phyloP scores from a whole-genome alignment of 345 rosid genomes.

The Salix viminalis region DNA sequence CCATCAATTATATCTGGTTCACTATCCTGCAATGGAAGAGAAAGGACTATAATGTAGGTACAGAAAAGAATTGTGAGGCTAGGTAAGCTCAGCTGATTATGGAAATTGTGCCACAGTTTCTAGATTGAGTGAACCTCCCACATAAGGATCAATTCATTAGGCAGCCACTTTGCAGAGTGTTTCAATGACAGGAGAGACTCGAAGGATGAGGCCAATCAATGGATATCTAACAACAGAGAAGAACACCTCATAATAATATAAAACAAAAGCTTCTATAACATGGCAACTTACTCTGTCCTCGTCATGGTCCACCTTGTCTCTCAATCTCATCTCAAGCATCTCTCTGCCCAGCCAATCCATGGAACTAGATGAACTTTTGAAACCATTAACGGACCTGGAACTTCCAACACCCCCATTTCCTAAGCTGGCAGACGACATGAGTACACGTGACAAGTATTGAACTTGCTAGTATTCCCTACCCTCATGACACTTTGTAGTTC shows the following conservation, averaged over 20 bases:
- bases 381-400: conserved; percentile 81
- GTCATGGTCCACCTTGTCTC: conserved; percentile 73
- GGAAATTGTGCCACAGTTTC: not conserved
- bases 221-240: not conserved
- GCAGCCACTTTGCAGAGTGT: not conserved
- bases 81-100: not conserved
- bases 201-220: conserved; percentile 1
- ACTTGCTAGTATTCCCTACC: conserved; percentile 37
- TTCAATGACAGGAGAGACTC: not conserved
- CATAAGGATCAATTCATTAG: not conserved
- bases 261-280: conserved; percentile 6
- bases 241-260: not conserved
- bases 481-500: conserved; percentile 25
- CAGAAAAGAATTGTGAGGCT: not conserved
- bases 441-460: conserved; percentile 17
- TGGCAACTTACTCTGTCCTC: conserved; percentile 70
- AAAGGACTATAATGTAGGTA: not conserved
- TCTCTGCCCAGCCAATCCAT: conserved; percentile 95
- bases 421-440: conserved; percentile 80
- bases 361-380: conserved; percentile 85
- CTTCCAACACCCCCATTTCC: conserved; percentile 96
- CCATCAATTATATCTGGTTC: conserved; percentile 84
- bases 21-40: conserved; percentile 67
- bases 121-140: conserved; percentile 10
- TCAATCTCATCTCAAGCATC: conserved; percentile 86